Evolutionary conservation across 2,329 filamentous ascomycete species (phyloP).

Genomic region (Monilinia aucupariae): DNA sequence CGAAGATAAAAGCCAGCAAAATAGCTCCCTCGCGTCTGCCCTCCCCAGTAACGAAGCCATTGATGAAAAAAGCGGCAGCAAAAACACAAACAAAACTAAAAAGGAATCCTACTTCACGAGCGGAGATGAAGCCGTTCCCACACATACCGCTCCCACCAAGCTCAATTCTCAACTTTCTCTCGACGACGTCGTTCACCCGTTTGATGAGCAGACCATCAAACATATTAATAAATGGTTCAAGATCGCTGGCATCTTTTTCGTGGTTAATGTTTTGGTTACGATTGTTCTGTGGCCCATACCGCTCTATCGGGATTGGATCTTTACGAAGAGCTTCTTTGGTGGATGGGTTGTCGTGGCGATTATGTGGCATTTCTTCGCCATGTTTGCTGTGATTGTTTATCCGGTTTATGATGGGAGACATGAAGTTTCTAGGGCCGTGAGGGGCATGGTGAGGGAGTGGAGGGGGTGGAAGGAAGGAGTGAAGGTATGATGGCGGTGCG

Average conservation of each 20-base stretch:
- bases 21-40: neutral
- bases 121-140: neutral
- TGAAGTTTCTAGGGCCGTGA: slow-evolving; percentile 33
- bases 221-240: slow-evolving; percentile 38
- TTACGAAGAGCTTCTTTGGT: slow-evolving; percentile 44
- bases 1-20: slow-evolving; percentile 33
- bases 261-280: slow-evolving; percentile 42
- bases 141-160: neutral
- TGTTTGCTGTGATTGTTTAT: slow-evolving; percentile 43
- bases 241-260: slow-evolving; percentile 40
- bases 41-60: slow-evolving; percentile 24
- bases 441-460: neutral
- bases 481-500: too few species aligned
- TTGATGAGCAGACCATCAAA: slow-evolving; percentile 36
- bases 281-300: slow-evolving; percentile 46
- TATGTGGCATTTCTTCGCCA: slow-evolving; percentile 47
- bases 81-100: neutral
- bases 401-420: slow-evolving; percentile 44
- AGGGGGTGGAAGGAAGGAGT: neutral
- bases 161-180: slow-evolving; percentile 27
- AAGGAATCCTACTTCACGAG: neutral
- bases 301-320: slow-evolving; percentile 46
- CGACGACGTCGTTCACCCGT: slow-evolving; percentile 42
- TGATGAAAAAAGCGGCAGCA: neutral
- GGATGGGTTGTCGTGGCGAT: slow-evolving; percentile 48